Conservation (phyloP, 2,329 filamentous ascomycete genomes). For the Thelonectria discophora region DNA sequence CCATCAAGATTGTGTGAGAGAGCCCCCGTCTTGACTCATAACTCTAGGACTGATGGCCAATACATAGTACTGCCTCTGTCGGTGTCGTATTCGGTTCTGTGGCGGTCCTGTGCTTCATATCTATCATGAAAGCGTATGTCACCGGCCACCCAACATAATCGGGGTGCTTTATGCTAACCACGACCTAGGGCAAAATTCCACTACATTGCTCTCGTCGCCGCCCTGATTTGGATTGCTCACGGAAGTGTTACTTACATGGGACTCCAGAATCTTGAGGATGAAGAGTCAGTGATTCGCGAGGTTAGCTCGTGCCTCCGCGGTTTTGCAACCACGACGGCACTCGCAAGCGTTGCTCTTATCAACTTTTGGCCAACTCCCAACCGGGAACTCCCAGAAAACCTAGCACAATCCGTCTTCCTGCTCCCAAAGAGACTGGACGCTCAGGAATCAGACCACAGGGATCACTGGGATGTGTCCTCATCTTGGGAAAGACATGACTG, state of each 20-base stretch:
- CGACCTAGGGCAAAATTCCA: constrained; percentile 30
- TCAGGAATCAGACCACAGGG: background rate
- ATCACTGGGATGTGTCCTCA: background rate
- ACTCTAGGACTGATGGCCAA: constrained; percentile 22
- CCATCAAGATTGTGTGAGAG: constrained; percentile 32
- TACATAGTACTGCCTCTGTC: constrained; percentile 23
- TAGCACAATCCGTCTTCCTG: constrained; percentile 12
- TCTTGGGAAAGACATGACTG: background rate
- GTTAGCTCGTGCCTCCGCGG: constrained; percentile 26
- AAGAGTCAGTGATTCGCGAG: constrained; percentile 12
- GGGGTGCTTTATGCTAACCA: constrained; percentile 25
- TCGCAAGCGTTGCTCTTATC: constrained; percentile 20
- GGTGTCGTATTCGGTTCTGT: constrained; percentile 27
- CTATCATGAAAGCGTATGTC: constrained; percentile 34
- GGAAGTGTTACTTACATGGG: constrained; percentile 8
- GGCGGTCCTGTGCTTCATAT: constrained; percentile 24
- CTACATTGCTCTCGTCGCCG: constrained; percentile 18
- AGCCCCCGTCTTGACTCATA: background rate
- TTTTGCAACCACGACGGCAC: constrained; percentile 20
- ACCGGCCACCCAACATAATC: background rate
- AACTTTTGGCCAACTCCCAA: constrained; percentile 7
- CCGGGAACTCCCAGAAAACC: constrained; percentile 8
- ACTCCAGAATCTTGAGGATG: constrained; percentile 7
- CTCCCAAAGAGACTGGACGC: too few relatives aligned
- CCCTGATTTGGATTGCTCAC: constrained; percentile 20